These are phyloP conservation scores for Pulveroboletus sp. DNA, from an alignment of 768 basidiomycete genomes.

Conservation along the genomic window DNA sequence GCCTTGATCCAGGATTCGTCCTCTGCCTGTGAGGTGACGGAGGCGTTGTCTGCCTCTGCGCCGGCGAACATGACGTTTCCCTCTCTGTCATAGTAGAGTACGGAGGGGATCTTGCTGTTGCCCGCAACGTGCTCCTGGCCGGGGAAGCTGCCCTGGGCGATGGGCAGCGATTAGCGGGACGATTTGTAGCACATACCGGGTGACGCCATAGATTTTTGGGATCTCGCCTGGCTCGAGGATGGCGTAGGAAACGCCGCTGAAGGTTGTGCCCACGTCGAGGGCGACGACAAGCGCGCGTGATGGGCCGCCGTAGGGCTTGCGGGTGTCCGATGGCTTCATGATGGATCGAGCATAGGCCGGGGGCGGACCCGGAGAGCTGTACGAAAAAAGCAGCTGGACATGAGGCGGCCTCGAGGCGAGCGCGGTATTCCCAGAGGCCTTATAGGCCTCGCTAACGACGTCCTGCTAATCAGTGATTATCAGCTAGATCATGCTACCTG, in stretches of 20 bases:
- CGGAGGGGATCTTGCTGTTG: constrained; percentile 78
- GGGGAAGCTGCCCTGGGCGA: constrained; percentile 53
- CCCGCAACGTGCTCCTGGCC: constrained; percentile 85
- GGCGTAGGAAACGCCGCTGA: constrained; percentile 80
- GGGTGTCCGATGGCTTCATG: constrained; percentile 53
- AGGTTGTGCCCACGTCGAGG: constrained; percentile 80
- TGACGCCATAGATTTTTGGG: constrained; percentile 77
- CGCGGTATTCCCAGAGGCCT: not conserved
- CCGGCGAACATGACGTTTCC: constrained; percentile 70
- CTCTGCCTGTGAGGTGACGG: constrained; percentile 58
- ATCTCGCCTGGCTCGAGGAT: constrained; percentile 79
- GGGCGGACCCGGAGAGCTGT: not conserved
- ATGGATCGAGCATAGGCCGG: not conserved
- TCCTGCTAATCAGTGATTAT: constrained; percentile 36
- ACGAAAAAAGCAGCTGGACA: too few species aligned
- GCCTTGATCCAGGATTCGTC: constrained; percentile 75
- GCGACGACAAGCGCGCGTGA: constrained; percentile 69
- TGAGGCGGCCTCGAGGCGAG: constrained; percentile 18
- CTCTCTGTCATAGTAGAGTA: constrained; percentile 67
- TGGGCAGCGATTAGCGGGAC: constrained; percentile 3
- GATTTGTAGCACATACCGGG: constrained; percentile 45
- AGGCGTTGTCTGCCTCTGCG: constrained; percentile 67
- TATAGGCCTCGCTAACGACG: constrained; percentile 1
- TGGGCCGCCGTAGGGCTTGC: constrained; percentile 69
- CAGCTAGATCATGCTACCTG: constrained; percentile 38